Evolutionary conservation across 1,284 basidiomycete genomes (phyloP), one percentile per base, ranked within the genome.

Genomic region (Ceratobasidium sp.): DNA sequence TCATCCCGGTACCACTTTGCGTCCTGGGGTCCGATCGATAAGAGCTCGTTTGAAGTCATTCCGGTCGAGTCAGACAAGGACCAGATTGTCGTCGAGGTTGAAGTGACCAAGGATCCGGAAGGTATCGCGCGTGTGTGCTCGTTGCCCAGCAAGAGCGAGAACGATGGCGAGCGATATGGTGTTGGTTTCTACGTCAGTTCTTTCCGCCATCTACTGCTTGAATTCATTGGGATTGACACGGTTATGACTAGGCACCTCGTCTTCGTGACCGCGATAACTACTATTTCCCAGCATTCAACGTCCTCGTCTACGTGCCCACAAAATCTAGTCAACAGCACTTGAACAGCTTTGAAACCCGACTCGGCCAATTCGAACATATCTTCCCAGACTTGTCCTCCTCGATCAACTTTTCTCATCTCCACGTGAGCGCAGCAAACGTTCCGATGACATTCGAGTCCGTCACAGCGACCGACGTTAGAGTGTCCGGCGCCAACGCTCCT

Each of bases 291-390:
- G 64, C 64, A 2, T 67, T 67, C 41, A 67, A 41, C 3, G 50
- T 67, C 64, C 48, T 34, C 18, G 50, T 67, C 30, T 67, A 41
- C 41, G 12, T 67, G 34, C 64, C 64, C 39, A 32, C 30, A 12
- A 43, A 32, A 12, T 41, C 64, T 1, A 18, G 3, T 2, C 41
- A 67, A n/a, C 48, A 41, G 18, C 46, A 30, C 36, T 30, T 48
- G 4, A 41, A 55, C 64, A 30, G 48, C 21, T 55, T 67, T 23
- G 64, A 67, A 30, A 67, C 64, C 26, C 64, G 64, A 10, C 64
- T 67, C 64, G 64, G 64, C 48, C 64, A 67, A 48, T 67, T 67
- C 45, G 64, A 67, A 32, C 64, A 67, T 21, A 30, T 67, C 50
- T 41, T 67, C 23, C 64, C 64, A 26, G 64, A 67, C 52, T 26